Percentiles rank a stretch among this genome's conserved stretches.
Evolutionary conservation across 345 rosid species (phyloP).

Genomic region (Dipteronia sinensis): DNA sequence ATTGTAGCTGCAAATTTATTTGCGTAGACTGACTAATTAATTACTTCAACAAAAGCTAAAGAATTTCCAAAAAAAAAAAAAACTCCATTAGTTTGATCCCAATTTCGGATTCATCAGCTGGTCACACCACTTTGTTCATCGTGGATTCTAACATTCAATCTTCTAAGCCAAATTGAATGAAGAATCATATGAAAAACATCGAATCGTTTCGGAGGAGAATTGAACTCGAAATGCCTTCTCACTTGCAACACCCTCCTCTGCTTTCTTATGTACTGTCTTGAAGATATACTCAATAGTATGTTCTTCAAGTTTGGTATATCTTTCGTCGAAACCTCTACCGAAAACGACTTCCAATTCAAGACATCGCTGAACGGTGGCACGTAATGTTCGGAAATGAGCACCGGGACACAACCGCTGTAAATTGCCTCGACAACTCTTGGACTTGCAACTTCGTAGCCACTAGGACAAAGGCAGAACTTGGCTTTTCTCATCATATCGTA

Average conservation of each 20-base stretch:
- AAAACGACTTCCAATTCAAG: constrained; percentile 77
- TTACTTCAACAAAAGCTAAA: too few species aligned
- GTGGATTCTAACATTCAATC: constrained; percentile 66
- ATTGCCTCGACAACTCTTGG: constrained; percentile 86
- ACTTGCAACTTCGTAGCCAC: constrained; percentile 95
- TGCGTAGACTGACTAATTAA: too few species aligned
- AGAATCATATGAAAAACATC: constrained; percentile 96
- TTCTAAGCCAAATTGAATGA: constrained; percentile 86
- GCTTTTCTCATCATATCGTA: constrained; percentile 70
- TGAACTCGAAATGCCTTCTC: constrained; percentile 76
- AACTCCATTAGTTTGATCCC: not conserved
- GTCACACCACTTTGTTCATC: constrained; percentile 21
- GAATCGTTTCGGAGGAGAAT: constrained; percentile 75
- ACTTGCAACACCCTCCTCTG: constrained; percentile 70
- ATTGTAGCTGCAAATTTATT: too few species aligned
- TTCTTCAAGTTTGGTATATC: constrained; percentile 77
- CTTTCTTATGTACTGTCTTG: constrained; percentile 80
- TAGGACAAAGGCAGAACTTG: constrained; percentile 87
- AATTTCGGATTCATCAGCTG: not conserved
- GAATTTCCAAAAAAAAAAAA: too few species aligned
- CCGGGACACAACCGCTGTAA: constrained; percentile 82
- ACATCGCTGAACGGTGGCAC: constrained; percentile 90
- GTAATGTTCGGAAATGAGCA: constrained; percentile 76
- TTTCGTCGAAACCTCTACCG: constrained; percentile 59
- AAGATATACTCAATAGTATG: constrained; percentile 57